Evolutionary conservation across 805 yeast genomes (phyloP), one percentile per base, ranked within the genome.

Genomic region (Hanseniaspora mollemarum): DNA sequence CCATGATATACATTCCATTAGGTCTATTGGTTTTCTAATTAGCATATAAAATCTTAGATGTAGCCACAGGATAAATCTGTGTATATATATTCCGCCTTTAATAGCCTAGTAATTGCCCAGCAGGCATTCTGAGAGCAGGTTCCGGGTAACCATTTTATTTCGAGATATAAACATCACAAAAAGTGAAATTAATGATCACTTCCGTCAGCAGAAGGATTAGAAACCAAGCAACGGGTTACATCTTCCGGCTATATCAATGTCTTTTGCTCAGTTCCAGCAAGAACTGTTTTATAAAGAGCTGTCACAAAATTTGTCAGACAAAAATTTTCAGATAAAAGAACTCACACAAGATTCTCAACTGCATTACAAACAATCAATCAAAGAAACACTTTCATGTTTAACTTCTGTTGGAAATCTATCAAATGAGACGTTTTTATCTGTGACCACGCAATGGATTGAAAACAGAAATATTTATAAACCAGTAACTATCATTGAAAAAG

Each of bases 381-480:
- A 43, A 9, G 18, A 41, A 6, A 38, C 43, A 4, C 68, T 92
- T 42, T 64, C 70, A 12, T 83, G 75, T 2, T 71, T 90, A 55
- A 92, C 97, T 10, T 77, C 83, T 0, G 96, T 92, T 4, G 98
- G 97, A 0, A 72, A 75, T 5, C 73, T 92, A 28, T 61, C 80
- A 1, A 54, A 60, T 22, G 67, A 63, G 9, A 66, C 72, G 52
- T 90, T 83, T 62, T 60, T 60, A 1, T 66, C 66, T 4, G 72
- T 78, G 29, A 62, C 83, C 33, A 68, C 70, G 24, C 71, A 75
- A 56, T 87, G 95, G 95, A 59, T 69, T 22, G 53, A 70, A 1
- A 57, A 62, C 21, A 62, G 60, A 39, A 38, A 35, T 21, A 71
- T 76, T 4, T 90, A 86, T 67, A 76, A 76, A 58, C 82, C 83